Evolutionary conservation across 2,329 filamentous ascomycete genomes (phyloP).

Genomic region (Aciculosporium take): DNA sequence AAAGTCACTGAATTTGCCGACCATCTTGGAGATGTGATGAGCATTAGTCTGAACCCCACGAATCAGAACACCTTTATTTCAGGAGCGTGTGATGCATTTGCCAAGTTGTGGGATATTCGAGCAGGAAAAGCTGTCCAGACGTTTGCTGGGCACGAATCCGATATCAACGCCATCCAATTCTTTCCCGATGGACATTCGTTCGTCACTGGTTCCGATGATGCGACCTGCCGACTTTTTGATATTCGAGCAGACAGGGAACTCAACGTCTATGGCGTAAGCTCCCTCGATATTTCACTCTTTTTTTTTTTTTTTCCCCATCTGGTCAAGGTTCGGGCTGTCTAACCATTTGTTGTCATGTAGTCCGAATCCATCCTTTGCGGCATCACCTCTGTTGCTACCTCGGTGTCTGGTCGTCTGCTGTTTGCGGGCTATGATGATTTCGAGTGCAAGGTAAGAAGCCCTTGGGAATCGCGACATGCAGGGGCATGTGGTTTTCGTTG

Average conservation of each 20-base stretch:
- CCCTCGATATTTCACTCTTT: not conserved
- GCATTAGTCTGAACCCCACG: conserved; percentile 96
- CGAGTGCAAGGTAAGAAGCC: conserved; percentile 76
- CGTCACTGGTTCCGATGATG: conserved; percentile 93
- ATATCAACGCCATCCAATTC: conserved; percentile 99
- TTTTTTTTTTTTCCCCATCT: not conserved
- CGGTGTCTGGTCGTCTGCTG: conserved; percentile 83
- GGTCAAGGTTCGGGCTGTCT: conserved; percentile 6
- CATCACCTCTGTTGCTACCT: conserved; percentile 96
- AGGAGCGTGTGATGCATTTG: conserved; percentile 96
- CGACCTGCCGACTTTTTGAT: conserved; percentile 92
- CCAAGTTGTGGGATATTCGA: conserved; percentile 97
- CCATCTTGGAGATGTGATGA: conserved; percentile 98
- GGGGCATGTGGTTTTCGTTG: not conserved
- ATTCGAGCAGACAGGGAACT: conserved; percentile 82
- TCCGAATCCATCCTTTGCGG: conserved; percentile 95
- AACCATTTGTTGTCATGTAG: conserved; percentile 30
- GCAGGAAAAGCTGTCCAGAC: conserved; percentile 97
- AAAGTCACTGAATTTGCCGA: conserved; percentile 98
- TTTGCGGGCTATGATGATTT: conserved; percentile 99
- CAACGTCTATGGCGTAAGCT: conserved; percentile 52
- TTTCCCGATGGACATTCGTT: conserved; percentile 98
- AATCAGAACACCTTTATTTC: conserved; percentile 99
- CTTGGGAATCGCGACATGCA: too few species aligned
- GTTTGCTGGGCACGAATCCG: conserved; percentile 94